Evolutionary conservation across 305 asterid species (phyloP).

Genomic region (Fraxinus albicans): DNA sequence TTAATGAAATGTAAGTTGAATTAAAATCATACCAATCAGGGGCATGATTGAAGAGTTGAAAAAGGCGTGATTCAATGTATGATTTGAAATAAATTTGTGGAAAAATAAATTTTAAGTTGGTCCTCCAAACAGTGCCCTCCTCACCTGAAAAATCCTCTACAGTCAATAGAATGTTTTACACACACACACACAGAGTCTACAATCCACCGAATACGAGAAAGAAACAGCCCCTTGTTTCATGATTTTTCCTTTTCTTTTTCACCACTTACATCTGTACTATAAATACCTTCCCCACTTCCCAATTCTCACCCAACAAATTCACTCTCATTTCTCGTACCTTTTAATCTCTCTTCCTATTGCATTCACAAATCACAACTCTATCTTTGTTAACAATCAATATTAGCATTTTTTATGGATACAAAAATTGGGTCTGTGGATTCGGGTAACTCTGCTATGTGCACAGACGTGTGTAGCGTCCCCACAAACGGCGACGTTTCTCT

Average conservation of each 20-base stretch:
- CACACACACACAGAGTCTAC: neutral
- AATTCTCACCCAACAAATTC: neutral
- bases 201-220: neutral
- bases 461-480: slow-evolving; percentile 45
- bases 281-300: neutral
- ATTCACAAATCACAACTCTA: neutral
- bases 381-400: neutral
- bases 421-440: slow-evolving; percentile 53
- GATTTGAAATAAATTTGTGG: neutral
- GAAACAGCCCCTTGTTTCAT: neutral
- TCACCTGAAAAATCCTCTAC: neutral
- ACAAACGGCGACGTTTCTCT: slow-evolving; percentile 35
- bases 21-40: too few species aligned
- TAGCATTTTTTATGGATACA: slow-evolving; percentile 41
- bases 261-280: neutral
- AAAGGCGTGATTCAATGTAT: too few species aligned
- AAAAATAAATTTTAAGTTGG: neutral
- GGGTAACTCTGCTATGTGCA: slow-evolving; percentile 36
- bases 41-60: too few species aligned
- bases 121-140: neutral
- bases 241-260: neutral
- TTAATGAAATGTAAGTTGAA: too few species aligned
- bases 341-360: neutral
- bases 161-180: neutral
- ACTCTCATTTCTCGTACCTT: neutral